Conservation (phyloP, 257 asterid species). For the Verbascum thapsus region DNA sequence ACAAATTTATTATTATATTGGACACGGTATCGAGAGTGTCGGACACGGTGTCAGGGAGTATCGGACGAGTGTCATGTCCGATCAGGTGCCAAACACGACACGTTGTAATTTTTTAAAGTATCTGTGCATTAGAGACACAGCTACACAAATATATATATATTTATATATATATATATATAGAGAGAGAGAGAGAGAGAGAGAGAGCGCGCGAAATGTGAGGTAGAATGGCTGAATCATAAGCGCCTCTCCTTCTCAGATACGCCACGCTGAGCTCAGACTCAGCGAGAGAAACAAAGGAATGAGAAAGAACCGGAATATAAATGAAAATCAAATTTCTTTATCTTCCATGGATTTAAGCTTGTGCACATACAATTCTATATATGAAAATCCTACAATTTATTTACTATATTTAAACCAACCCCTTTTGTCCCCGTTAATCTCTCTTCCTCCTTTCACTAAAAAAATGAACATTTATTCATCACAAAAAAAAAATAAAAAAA, state of each 20-base stretch:
- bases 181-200: slow-evolving; percentile 23
- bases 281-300: background rate
- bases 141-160: too few relatives aligned
- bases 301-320: background rate
- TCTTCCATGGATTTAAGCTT: slow-evolving; percentile 21
- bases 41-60: too few relatives aligned
- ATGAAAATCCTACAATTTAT: background rate
- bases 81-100: too few relatives aligned
- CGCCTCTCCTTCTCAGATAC: slow-evolving; percentile 7
- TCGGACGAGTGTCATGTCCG: too few relatives aligned
- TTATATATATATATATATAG: background rate
- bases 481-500: too few relatives aligned
- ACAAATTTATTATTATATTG: too few relatives aligned
- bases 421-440: slow-evolving; percentile 23
- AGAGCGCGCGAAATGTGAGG: slow-evolving; percentile 10
- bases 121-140: too few relatives aligned
- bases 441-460: background rate
- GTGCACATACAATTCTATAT: slow-evolving; percentile 11
- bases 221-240: background rate
- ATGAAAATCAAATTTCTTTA: background rate
- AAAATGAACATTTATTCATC: slow-evolving; percentile 12
- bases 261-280: background rate
- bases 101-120: too few relatives aligned
- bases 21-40: too few relatives aligned
- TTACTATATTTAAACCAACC: slow-evolving; percentile 25